phyloP scores from a whole-genome alignment of 768 basidiomycete species.

The Panaeolus papilionaceus region DNA sequence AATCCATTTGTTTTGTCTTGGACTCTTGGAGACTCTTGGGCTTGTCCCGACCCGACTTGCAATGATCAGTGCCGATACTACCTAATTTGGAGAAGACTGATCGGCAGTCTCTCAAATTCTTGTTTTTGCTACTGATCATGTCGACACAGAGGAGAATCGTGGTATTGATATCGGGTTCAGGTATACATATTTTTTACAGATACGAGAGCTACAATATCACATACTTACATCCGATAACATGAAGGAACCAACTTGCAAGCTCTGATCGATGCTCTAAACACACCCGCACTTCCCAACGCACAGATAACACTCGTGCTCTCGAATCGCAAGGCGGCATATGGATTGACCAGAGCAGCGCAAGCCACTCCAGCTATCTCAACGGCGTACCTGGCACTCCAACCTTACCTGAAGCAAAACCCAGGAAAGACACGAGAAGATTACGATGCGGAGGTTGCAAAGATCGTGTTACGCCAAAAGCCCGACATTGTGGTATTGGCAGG shows the following conservation, averaged over 20 bases:
- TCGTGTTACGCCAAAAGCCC: slow-evolving; percentile 67
- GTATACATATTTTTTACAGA: not conserved
- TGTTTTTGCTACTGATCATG: slow-evolving; percentile 12
- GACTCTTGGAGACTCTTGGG: not conserved
- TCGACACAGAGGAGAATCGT: slow-evolving; percentile 10
- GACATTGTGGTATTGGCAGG: slow-evolving; percentile 95
- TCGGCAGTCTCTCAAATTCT: slow-evolving; percentile 13
- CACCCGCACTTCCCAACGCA: slow-evolving; percentile 73
- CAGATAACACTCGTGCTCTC: slow-evolving; percentile 85
- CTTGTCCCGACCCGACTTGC: not conserved
- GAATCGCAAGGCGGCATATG: slow-evolving; percentile 90
- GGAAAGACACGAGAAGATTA: slow-evolving; percentile 83
- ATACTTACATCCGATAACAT: slow-evolving; percentile 10
- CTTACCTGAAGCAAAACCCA: slow-evolving; percentile 77
- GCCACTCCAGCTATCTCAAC: slow-evolving; percentile 83
- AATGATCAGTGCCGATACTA: not conserved
- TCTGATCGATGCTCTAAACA: slow-evolving; percentile 86
- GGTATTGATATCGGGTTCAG: slow-evolving; percentile 13
- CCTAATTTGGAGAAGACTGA: slow-evolving; percentile 11
- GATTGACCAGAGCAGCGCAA: slow-evolving; percentile 77
- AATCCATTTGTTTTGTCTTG: slow-evolving; percentile 4
- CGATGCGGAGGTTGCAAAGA: slow-evolving; percentile 78
- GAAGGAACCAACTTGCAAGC: slow-evolving; percentile 96
- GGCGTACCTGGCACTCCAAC: slow-evolving; percentile 82
- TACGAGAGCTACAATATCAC: slow-evolving; percentile 17